phyloP scores from a whole-genome alignment of 2,329 filamentous ascomycete species.

The Volutella citrinella region DNA sequence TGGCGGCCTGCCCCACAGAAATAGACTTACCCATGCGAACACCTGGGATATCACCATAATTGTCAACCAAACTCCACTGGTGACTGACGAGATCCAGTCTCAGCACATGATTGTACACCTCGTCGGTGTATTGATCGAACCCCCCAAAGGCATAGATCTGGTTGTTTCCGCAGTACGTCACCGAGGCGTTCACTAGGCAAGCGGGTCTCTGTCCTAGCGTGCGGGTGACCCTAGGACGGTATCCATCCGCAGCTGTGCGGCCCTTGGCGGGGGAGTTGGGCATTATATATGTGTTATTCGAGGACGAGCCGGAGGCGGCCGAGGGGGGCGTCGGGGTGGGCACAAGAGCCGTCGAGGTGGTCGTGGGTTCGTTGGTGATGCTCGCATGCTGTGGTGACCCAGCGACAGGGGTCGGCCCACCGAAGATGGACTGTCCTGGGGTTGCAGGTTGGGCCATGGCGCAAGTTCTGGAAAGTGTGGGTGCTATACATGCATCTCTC shows the following conservation, averaged over 20 bases:
- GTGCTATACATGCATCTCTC: slow-evolving; percentile 20
- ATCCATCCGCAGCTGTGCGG: slow-evolving; percentile 65
- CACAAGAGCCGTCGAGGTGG: slow-evolving; percentile 24
- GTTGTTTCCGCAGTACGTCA: slow-evolving; percentile 97
- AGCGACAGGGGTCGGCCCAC: slow-evolving; percentile 32
- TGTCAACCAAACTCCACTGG: slow-evolving; percentile 95
- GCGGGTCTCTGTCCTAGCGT: slow-evolving; percentile 80
- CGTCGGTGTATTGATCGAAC: slow-evolving; percentile 98
- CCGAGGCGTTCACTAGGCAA: slow-evolving; percentile 94
- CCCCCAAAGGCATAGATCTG: slow-evolving; percentile 98
- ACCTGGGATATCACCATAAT: slow-evolving; percentile 96
- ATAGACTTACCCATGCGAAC: slow-evolving; percentile 82
- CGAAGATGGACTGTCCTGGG: slow-evolving; percentile 49
- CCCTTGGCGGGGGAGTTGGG: slow-evolving; percentile 75
- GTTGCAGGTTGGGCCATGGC: slow-evolving; percentile 45
- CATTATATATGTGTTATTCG: slow-evolving; percentile 88
- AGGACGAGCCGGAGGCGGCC: slow-evolving; percentile 34
- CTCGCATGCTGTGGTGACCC: slow-evolving; percentile 22
- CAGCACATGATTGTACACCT: slow-evolving; percentile 97
- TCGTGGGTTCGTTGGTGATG: slow-evolving; percentile 24
- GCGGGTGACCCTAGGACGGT: slow-evolving; percentile 79
- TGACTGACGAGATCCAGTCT: slow-evolving; percentile 81
- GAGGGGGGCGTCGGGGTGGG: slow-evolving; percentile 21
- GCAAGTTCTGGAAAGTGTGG: slow-evolving; percentile 14
- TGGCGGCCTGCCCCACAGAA: slow-evolving; percentile 1